These are phyloP conservation scores for Camelina laxa DNA, from an alignment of 345 rosid genomes.

Conservation along the genomic window DNA sequence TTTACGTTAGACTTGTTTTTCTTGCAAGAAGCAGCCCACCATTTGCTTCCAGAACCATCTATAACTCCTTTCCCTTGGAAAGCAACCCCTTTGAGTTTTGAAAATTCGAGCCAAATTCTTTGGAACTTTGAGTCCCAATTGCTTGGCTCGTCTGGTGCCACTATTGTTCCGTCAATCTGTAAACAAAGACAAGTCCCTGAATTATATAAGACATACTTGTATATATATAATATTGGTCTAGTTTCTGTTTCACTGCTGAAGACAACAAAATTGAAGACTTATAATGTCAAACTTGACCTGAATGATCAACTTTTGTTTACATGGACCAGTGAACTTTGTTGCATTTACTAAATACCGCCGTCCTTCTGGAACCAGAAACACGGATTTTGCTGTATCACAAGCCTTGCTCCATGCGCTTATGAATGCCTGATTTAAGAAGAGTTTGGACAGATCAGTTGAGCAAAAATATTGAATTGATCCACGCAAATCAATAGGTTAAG, in stretches of 20 bases:
- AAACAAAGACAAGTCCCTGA: conserved; percentile 17
- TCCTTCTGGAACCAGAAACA: conserved; percentile 82
- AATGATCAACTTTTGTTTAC: conserved; percentile 71
- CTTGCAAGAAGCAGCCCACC: conserved; percentile 99
- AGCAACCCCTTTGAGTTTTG: conserved; percentile 66
- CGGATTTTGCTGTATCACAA: conserved; percentile 64
- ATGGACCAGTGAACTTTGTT: conserved; percentile 88
- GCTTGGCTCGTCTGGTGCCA: conserved; percentile 89
- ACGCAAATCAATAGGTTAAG: background rate
- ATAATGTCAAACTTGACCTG: conserved; percentile 57
- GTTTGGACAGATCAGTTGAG: conserved; percentile 17
- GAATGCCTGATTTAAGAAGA: conserved; percentile 66
- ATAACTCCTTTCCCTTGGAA: conserved; percentile 91
- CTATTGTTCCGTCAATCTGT: conserved; percentile 94
- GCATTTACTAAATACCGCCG: conserved; percentile 80
- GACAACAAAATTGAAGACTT: background rate
- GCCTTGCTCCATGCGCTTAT: conserved; percentile 79
- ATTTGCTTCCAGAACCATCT: conserved; percentile 96
- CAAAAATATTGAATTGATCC: background rate
- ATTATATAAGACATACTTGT: conserved; percentile 6
- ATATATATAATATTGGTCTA: background rate
- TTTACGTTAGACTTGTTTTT: conserved; percentile 84
- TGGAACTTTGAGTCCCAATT: conserved; percentile 77
- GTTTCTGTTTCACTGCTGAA: conserved; percentile 11
- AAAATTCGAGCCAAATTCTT: conserved; percentile 86